A percentile compares a stretch with the other conserved stretches of the same genome.
phyloP scores from a whole-genome alignment of 2,329 filamentous ascomycete species.

The Bertia moriformis region DNA sequence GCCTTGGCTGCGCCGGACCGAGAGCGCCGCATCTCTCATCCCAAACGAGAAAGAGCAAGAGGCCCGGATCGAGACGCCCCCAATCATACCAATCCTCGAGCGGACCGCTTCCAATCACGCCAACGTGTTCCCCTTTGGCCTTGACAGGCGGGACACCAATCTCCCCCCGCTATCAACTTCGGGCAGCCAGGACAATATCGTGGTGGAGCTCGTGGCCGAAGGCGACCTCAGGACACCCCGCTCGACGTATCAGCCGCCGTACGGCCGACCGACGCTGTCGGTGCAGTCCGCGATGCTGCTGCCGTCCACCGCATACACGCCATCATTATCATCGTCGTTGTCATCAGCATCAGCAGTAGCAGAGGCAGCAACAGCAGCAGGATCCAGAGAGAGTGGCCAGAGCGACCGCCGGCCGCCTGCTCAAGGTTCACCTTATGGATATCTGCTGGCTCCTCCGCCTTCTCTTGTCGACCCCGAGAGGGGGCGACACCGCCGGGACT shows the following conservation, averaged over 20 bases:
- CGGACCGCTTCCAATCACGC: slow-evolving; percentile 18
- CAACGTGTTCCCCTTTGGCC: too few species aligned
- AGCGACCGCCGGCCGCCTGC: slow-evolving; percentile 1
- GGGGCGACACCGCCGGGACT: slow-evolving; percentile 39
- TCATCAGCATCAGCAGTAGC: slow-evolving; percentile 6
- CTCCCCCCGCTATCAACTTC: slow-evolving; percentile 16
- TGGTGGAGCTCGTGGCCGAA: slow-evolving; percentile 11
- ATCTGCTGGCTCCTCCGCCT: slow-evolving; percentile 26
- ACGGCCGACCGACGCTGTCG: background rate
- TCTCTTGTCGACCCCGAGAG: slow-evolving; percentile 20
- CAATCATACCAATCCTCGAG: slow-evolving; percentile 11
- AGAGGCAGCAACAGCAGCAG: slow-evolving; percentile 5
- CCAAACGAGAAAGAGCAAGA: too few species aligned
- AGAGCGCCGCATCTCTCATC: slow-evolving; percentile 9
- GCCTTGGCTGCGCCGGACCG: slow-evolving; percentile 9
- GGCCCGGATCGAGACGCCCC: background rate
- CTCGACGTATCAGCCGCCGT: background rate
- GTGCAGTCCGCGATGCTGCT: slow-evolving; percentile 20
- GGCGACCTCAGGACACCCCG: slow-evolving; percentile 12
- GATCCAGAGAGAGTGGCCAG: too few species aligned
- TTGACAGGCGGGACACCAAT: too few species aligned
- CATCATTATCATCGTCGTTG: too few species aligned
- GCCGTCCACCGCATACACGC: slow-evolving; percentile 31
- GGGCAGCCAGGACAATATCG: slow-evolving; percentile 9
- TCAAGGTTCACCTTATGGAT: slow-evolving; percentile 7